A percentile compares a stretch with the other conserved stretches of the same genome.
Conservation (phyloP, 148 eudicot species). For the Pouteria glomerata region DNA sequence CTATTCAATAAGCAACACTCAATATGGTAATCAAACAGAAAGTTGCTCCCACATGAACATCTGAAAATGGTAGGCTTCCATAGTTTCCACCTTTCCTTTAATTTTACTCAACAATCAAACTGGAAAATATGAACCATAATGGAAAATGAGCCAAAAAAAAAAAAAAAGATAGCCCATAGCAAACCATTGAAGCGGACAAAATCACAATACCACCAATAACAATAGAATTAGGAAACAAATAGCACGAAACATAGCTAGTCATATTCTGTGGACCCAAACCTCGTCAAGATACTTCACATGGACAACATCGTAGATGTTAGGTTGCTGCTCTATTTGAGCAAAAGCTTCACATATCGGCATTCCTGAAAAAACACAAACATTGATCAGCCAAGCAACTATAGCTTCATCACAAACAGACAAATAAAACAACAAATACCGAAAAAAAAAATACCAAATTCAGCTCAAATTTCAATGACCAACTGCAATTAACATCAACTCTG, state of each 20-base stretch:
- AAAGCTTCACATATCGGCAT: constrained; percentile 98
- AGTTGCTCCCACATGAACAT: background rate
- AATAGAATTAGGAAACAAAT: background rate
- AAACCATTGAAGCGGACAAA: constrained; percentile 9
- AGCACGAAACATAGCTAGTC: background rate
- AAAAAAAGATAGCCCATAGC: no score
- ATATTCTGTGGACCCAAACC: constrained; percentile 16
- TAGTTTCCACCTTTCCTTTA: background rate
- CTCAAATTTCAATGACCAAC: background rate
- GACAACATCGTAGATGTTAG: constrained; percentile 88
- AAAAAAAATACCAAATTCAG: background rate
- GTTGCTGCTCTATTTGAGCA: constrained; percentile 88
- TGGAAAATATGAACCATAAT: background rate
- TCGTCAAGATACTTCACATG: constrained; percentile 93
- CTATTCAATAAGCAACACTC: background rate
- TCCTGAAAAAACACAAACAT: constrained; percentile 37
- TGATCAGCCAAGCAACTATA: background rate
- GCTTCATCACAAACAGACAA: background rate
- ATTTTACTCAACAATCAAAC: background rate
- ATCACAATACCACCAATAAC: background rate
- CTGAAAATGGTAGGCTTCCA: background rate
- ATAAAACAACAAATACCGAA: background rate
- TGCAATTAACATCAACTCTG: background rate
- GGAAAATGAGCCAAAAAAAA: background rate
- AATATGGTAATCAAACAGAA: background rate